These are phyloP conservation scores for Phytophthora rubi DNA, from an alignment of 352 stramenopile species.

Conservation along the genomic window DNA sequence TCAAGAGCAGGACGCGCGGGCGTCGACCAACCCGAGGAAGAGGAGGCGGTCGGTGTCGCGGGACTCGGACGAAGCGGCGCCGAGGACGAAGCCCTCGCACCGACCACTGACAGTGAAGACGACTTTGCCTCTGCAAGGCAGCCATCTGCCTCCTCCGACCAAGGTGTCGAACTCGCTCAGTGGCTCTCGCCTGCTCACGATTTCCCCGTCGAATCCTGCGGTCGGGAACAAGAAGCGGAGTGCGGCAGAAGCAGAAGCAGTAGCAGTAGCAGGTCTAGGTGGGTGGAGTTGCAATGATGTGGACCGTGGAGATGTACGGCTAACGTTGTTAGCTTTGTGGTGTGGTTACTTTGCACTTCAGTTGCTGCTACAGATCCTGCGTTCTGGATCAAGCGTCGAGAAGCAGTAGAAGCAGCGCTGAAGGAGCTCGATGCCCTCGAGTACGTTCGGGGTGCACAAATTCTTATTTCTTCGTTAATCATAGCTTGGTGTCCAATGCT, in stretches of 20 bases:
- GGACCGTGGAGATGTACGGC: not conserved
- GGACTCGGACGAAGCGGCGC: conserved; percentile 17
- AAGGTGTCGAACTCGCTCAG: conserved; percentile 29
- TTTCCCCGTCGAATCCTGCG: conserved; percentile 15
- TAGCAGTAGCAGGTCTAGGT: conserved; percentile 19
- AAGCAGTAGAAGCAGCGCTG: conserved; percentile 38
- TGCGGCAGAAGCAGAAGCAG: conserved; percentile 12
- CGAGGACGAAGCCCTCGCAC: conserved; percentile 16
- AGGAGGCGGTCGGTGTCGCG: conserved; percentile 24
- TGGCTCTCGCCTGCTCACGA: conserved; percentile 12
- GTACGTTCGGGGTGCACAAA: conserved; percentile 29
- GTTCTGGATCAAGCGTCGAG: conserved; percentile 51
- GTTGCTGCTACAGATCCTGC: conserved; percentile 32
- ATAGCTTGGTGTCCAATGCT: not conserved
- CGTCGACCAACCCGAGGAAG: conserved; percentile 9
- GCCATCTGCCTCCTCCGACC: conserved; percentile 30
- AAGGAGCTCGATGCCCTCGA: conserved; percentile 44
- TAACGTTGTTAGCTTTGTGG: not conserved
- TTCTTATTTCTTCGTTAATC: not conserved
- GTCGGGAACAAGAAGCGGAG: conserved; percentile 12
- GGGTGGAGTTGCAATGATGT: not conserved
- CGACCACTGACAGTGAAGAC: conserved; percentile 15
- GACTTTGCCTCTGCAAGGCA: conserved; percentile 15
- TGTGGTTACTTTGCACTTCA: not conserved
- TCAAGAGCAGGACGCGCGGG: conserved; percentile 5